Conservation (phyloP, 345 rosid genomes). For the Raphanus raphanistrum region DNA sequence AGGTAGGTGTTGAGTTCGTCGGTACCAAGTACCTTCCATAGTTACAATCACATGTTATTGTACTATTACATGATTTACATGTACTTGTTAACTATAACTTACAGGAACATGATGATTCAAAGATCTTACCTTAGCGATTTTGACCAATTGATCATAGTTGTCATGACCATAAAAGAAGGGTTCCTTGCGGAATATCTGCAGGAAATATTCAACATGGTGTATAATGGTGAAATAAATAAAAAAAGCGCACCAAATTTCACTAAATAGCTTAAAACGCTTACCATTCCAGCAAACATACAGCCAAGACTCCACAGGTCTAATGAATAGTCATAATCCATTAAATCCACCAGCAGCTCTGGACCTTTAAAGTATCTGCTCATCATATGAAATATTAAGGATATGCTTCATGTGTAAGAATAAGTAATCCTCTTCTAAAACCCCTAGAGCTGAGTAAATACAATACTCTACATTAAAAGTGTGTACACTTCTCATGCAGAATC, state of each 20-base stretch:
- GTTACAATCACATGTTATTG: not conserved
- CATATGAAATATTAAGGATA: conserved; percentile 9
- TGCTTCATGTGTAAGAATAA: not conserved
- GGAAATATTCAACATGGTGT: conserved; percentile 26
- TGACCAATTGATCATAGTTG: conserved; percentile 94
- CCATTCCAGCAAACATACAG: conserved; percentile 99
- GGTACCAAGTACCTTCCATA: conserved; percentile 79
- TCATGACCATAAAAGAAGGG: conserved; percentile 99
- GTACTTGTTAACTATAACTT: conserved; percentile 1
- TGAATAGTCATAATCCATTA: conserved; percentile 97
- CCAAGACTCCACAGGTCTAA: conserved; percentile 99
- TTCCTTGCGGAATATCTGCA: conserved; percentile 96
- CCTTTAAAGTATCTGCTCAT: conserved; percentile 90
- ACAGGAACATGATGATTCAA: not conserved
- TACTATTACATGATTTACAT: not conserved
- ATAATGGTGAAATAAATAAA: not conserved
- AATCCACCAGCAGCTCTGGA: conserved; percentile 97
- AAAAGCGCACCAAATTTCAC: not conserved
- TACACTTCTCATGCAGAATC: not conserved
- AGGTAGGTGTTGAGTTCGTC: conserved; percentile 85
- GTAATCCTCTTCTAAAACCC: too few species aligned
- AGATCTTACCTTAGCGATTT: conserved; percentile 81
- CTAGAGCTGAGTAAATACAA: not conserved
- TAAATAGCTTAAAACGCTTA: conserved; percentile 36
- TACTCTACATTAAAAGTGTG: not conserved